Percentiles rank a stretch among this genome's conserved stretches.
phyloP scores from a whole-genome alignment of 768 basidiomycete species.

The Mycena crocata region DNA sequence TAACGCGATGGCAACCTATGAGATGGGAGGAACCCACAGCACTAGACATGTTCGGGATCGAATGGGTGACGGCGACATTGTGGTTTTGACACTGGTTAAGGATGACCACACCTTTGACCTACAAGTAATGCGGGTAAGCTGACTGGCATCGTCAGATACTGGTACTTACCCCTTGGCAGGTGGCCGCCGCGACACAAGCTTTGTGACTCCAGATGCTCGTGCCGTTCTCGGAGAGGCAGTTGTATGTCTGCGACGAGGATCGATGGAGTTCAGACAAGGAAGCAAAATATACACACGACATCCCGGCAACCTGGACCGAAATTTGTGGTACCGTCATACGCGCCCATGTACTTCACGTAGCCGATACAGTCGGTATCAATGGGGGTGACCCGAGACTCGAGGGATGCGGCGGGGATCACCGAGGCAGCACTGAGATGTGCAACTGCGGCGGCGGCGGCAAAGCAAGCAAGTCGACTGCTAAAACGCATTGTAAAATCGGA shows the following conservation, averaged over 20 bases:
- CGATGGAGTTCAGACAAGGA: not conserved
- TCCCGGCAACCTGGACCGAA: constrained; percentile 10
- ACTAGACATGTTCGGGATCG: constrained; percentile 20
- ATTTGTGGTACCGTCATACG: constrained; percentile 9
- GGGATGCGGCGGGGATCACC: too few species aligned
- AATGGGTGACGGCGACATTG: constrained; percentile 1
- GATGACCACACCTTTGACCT: constrained; percentile 19
- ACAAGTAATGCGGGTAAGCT: not conserved
- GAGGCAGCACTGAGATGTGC: too few species aligned
- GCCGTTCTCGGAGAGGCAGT: constrained; percentile 15
- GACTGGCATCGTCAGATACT: not conserved
- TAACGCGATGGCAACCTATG: not conserved
- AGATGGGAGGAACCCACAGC: constrained; percentile 11
- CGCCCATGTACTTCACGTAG: too few species aligned
- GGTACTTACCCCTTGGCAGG: constrained; percentile 25
- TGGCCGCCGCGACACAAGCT: constrained; percentile 20
- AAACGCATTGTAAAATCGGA: too few species aligned
- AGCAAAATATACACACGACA: too few species aligned
- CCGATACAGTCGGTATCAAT: too few species aligned
- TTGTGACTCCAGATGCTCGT: constrained; percentile 26
- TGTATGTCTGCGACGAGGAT: not conserved
- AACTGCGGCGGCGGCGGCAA: too few species aligned
- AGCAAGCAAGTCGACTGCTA: too few species aligned
- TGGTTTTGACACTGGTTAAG: constrained; percentile 32
- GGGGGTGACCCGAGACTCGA: too few species aligned